Evolutionary conservation across 108 stramenopile genomes (phyloP).

Genomic region (Nitzschia sp.): DNA sequence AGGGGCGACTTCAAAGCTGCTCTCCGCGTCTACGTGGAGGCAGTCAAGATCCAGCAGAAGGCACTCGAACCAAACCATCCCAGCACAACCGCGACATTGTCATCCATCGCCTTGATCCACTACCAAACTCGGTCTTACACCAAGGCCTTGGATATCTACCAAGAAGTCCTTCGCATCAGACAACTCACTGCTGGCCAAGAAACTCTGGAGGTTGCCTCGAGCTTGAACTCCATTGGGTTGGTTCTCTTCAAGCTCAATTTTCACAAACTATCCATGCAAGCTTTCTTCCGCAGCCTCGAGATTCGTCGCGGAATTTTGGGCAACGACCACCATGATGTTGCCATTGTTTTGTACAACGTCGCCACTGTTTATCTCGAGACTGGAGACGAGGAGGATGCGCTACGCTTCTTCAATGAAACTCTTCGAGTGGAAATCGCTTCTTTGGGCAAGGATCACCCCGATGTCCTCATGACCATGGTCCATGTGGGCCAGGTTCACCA

Average conservation of each 20-base stretch:
- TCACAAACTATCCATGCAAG: slow-evolving; percentile 53
- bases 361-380: slow-evolving; percentile 59
- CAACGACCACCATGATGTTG: slow-evolving; percentile 49
- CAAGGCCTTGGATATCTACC: slow-evolving; percentile 52
- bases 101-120: slow-evolving; percentile 55
- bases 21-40: slow-evolving; percentile 49
- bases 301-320: slow-evolving; percentile 50
- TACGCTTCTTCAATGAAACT: slow-evolving; percentile 54
- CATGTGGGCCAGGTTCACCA: slow-evolving; percentile 67
- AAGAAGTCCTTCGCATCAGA: slow-evolving; percentile 62
- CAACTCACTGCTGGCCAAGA: slow-evolving; percentile 41
- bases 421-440: slow-evolving; percentile 53
- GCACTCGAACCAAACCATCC: slow-evolving; percentile 36
- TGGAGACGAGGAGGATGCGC: slow-evolving; percentile 64
- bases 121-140: slow-evolving; percentile 48
- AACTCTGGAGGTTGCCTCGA: slow-evolving; percentile 56
- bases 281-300: slow-evolving; percentile 56
- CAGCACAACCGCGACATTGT: slow-evolving; percentile 44
- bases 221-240: slow-evolving; percentile 58
- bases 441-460: slow-evolving; percentile 46
- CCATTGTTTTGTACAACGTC: slow-evolving; percentile 54
- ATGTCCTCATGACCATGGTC: slow-evolving; percentile 54
- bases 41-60: slow-evolving; percentile 37
- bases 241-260: slow-evolving; percentile 60
- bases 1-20: slow-evolving; percentile 35